These are phyloP conservation scores for Emydomyces testavorans DNA, from an alignment of 2,329 filamentous ascomycete genomes.

Conservation along the genomic window DNA sequence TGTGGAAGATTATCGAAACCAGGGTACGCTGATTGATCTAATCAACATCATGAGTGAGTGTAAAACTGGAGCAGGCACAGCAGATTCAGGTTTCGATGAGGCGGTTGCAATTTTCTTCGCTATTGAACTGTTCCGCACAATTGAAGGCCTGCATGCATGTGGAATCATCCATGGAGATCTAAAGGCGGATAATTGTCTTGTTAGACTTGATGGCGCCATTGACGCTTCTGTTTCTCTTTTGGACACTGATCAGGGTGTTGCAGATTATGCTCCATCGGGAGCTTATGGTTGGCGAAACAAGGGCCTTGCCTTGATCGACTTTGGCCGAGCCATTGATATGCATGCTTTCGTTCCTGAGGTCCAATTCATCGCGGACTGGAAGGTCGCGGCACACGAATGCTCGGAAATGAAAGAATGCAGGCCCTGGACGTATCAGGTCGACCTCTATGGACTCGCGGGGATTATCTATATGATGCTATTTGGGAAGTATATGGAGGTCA, in stretches of 20 bases:
- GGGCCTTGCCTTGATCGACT: constrained; percentile 82
- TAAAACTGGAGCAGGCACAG: constrained; percentile 37
- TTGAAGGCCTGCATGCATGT: constrained; percentile 73
- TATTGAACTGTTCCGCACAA: constrained; percentile 77
- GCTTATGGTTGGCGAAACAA: constrained; percentile 65
- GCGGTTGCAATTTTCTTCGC: constrained; percentile 88
- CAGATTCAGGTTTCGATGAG: constrained; percentile 70
- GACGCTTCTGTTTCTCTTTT: constrained; percentile 15
- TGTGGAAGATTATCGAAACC: constrained; percentile 72
- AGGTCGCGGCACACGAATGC: constrained; percentile 75
- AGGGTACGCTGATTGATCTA: constrained; percentile 89
- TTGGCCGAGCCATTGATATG: constrained; percentile 92
- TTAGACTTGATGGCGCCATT: constrained; percentile 61
- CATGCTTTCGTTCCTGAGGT: constrained; percentile 63
- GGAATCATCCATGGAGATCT: constrained; percentile 82
- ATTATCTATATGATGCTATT: constrained; percentile 83
- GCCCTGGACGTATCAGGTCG: constrained; percentile 95
- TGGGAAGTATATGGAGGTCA: constrained; percentile 84
- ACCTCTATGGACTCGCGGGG: constrained; percentile 86
- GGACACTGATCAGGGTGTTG: constrained; percentile 18
- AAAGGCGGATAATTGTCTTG: constrained; percentile 88
- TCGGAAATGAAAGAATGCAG: constrained; percentile 88
- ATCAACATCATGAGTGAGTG: constrained; percentile 73
- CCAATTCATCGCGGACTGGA: constrained; percentile 92
- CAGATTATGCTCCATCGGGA: constrained; percentile 61